Conservation (phyloP, 371 early-diverging fungal species). For the Rhizopus stolonifer region DNA sequence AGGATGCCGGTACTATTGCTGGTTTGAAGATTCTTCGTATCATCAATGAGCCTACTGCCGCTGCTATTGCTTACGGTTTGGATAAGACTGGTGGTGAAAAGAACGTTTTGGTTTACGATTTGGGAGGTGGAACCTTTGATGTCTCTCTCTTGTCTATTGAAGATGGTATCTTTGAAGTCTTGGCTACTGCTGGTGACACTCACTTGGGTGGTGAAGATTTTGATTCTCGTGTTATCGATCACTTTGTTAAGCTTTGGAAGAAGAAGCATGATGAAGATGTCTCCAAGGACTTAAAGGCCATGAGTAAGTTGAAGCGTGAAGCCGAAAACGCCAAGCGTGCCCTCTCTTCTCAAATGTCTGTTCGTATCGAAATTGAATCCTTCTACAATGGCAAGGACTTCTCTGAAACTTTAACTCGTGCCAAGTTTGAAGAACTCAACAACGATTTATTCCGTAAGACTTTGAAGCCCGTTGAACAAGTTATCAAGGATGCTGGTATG, state of each 20-base stretch:
- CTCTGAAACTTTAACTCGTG: constrained; percentile 93
- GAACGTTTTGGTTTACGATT: constrained; percentile 86
- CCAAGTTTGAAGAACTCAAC: constrained; percentile 94
- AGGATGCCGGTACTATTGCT: constrained; percentile 79
- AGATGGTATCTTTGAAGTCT: constrained; percentile 85
- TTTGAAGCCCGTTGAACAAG: constrained; percentile 96
- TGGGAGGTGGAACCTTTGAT: constrained; percentile 97
- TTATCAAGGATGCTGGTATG: constrained; percentile 95
- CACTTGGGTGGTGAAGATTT: constrained; percentile 97
- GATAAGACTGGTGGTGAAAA: constrained; percentile 69
- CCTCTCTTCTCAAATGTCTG: constrained; percentile 82
- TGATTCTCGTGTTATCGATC: constrained; percentile 83
- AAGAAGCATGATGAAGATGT: constrained; percentile 74
- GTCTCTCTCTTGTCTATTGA: constrained; percentile 88
- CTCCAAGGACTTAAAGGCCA: constrained; percentile 72
- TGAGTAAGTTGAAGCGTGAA: constrained; percentile 87
- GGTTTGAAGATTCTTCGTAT: constrained; percentile 79
- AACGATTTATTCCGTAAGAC: constrained; percentile 92
- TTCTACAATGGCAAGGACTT: constrained; percentile 98
- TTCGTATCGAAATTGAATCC: constrained; percentile 78
- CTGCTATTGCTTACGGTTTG: constrained; percentile 93
- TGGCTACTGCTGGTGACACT: constrained; percentile 90
- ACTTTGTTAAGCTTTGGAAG: constrained; percentile 76
- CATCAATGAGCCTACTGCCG: constrained; percentile 95
- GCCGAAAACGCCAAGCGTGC: constrained; percentile 90